Conservation (phyloP, 2,329 filamentous ascomycete species). For the Apiospora marii region DNA sequence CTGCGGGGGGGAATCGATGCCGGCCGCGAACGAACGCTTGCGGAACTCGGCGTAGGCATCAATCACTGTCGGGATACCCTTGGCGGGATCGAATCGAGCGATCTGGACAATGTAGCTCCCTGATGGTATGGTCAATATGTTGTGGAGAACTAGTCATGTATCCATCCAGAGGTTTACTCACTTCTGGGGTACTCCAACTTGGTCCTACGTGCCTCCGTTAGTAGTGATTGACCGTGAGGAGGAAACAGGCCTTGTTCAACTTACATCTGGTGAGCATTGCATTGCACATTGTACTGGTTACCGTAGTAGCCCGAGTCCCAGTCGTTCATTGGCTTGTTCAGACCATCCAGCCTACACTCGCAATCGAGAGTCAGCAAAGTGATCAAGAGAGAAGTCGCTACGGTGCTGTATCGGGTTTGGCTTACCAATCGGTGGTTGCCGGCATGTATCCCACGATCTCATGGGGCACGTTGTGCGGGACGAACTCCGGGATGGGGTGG, state of each 20-base stretch:
- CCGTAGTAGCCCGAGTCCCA: slow-evolving; percentile 79
- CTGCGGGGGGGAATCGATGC: slow-evolving; percentile 66
- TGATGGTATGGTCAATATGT: slow-evolving; percentile 28
- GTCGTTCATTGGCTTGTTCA: slow-evolving; percentile 77
- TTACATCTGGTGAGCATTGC: slow-evolving; percentile 65
- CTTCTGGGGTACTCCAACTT: slow-evolving; percentile 64
- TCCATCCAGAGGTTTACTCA: slow-evolving; percentile 34
- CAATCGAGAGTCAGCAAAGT: neutral
- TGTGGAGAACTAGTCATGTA: neutral
- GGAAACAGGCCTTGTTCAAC: slow-evolving; percentile 29
- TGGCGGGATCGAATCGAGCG: slow-evolving; percentile 83
- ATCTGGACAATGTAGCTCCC: slow-evolving; percentile 82
- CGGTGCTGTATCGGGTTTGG: neutral
- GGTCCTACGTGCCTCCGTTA: slow-evolving; percentile 43
- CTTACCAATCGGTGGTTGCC: slow-evolving; percentile 80
- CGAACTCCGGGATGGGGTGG: slow-evolving; percentile 79
- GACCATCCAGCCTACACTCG: slow-evolving; percentile 70
- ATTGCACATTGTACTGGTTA: slow-evolving; percentile 73
- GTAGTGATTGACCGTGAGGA: neutral
- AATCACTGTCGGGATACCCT: slow-evolving; percentile 81
- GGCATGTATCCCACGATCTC: slow-evolving; percentile 78
- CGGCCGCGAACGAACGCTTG: slow-evolving; percentile 62
- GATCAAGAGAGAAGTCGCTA: neutral
- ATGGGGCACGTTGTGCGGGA: slow-evolving; percentile 71
- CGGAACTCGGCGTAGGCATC: slow-evolving; percentile 79